Evolutionary conservation across 2,329 filamentous ascomycete species (phyloP).

Genomic region (Trichoderma cornu-damae): DNA sequence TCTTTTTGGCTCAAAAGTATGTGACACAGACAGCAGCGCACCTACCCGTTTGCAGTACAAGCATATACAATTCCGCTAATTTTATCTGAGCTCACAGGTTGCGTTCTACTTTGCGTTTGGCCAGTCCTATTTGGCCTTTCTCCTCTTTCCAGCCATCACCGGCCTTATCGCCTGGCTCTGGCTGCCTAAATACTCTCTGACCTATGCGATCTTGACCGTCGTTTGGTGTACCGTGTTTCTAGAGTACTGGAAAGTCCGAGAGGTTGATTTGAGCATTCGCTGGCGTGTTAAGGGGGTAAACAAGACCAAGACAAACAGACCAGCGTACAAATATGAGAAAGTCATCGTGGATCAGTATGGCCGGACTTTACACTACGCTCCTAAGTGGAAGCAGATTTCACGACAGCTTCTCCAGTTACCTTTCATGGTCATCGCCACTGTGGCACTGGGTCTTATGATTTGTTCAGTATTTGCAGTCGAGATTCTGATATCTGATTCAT

Average conservation of each 20-base stretch:
- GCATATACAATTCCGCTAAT: neutral
- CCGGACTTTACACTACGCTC: conserved; percentile 57
- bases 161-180: conserved; percentile 65
- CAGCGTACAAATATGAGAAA: conserved; percentile 60
- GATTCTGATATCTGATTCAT: conserved; percentile 69
- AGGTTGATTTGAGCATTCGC: conserved; percentile 63
- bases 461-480: conserved; percentile 67
- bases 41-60: neutral
- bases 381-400: conserved; percentile 57
- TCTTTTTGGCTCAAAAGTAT: conserved; percentile 55
- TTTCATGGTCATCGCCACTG: conserved; percentile 56
- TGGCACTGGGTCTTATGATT: conserved; percentile 61
- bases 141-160: conserved; percentile 63
- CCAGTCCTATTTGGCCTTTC: conserved; percentile 67
- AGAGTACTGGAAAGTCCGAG: conserved; percentile 75
- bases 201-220: conserved; percentile 62
- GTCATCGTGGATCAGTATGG: conserved; percentile 59
- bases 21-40: neutral
- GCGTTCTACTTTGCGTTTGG: conserved; percentile 83
- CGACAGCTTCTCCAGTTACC: conserved; percentile 66
- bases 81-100: conserved; percentile 39
- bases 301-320: conserved; percentile 59
- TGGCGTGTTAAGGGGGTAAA: conserved; percentile 69
- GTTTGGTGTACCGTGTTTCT: conserved; percentile 70
- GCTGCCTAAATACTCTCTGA: conserved; percentile 63